These are phyloP conservation scores for Physcomitrium patens DNA, from an alignment of 225 moss, liverwort and hornwort species.

Conservation along the genomic window DNA sequence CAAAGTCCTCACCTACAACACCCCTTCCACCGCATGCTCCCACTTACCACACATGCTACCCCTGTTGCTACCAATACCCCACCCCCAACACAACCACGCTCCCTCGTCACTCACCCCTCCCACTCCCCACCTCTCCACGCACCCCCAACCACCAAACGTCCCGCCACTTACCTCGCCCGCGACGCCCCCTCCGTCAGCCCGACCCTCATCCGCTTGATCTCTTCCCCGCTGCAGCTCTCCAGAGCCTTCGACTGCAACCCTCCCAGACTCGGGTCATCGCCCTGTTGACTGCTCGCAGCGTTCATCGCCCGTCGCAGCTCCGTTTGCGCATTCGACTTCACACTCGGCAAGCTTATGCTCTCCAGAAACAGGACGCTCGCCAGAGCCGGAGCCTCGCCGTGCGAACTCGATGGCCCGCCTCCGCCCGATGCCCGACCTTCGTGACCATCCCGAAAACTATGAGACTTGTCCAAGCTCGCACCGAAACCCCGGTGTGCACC, in stretches of 20 bases:
- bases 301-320: slow-evolving; percentile 58
- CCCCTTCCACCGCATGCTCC: not conserved
- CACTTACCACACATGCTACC: not conserved
- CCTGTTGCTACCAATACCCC: not conserved
- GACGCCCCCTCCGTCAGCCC: slow-evolving; percentile 47
- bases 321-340: slow-evolving; percentile 34
- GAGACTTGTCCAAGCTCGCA: slow-evolving; percentile 58
- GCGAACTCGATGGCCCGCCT: slow-evolving; percentile 39
- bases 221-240: slow-evolving; percentile 61
- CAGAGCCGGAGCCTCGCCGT: slow-evolving; percentile 41
- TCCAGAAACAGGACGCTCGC: slow-evolving; percentile 47
- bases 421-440: slow-evolving; percentile 48
- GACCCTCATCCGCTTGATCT: slow-evolving; percentile 70
- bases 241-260: slow-evolving; percentile 64
- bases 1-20: not conserved
- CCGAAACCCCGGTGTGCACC: slow-evolving; percentile 46
- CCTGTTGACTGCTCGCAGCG: slow-evolving; percentile 34
- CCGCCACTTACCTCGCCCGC: slow-evolving; percentile 51
- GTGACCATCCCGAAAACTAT: slow-evolving; percentile 58
- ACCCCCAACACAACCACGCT: no score
- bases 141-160: not conserved
- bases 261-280: slow-evolving; percentile 69
- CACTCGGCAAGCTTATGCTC: slow-evolving; percentile 26
- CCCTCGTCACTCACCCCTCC: no score
- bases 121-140: no score